A percentile compares a stretch with the other conserved stretches of the same genome.
Conservation (phyloP, 192 early-diverging fungal species). For the Coemansia sp. region DNA sequence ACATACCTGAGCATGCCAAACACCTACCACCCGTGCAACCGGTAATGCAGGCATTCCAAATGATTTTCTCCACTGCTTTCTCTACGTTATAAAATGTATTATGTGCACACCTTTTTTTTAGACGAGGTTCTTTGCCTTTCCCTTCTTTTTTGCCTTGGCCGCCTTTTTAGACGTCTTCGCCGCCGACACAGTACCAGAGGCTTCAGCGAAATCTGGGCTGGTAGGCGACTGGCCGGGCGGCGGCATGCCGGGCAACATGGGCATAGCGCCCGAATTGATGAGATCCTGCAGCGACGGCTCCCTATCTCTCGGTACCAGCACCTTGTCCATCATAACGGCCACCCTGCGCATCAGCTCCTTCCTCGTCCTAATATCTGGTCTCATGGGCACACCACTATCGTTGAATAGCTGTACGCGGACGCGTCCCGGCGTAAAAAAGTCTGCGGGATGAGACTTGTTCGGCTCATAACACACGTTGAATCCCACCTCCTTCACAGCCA, state of each 20-base stretch:
- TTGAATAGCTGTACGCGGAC: conserved; percentile 65
- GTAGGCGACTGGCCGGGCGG: conserved; percentile 7
- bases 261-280: conserved; percentile 43
- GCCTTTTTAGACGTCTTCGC: conserved; percentile 25
- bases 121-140: conserved; percentile 33
- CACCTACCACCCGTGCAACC: conserved; percentile 37
- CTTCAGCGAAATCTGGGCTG: background rate
- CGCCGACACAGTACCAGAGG: background rate
- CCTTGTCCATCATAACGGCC: conserved; percentile 19
- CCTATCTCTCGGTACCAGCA: conserved; percentile 34
- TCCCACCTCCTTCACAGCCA: conserved; percentile 60
- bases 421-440: conserved; percentile 70
- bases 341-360: conserved; percentile 44
- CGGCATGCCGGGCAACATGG: conserved; percentile 35
- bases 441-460: conserved; percentile 66
- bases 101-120: background rate
- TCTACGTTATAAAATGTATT: background rate
- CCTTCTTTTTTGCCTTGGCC: conserved; percentile 46
- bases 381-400: conserved; percentile 40
- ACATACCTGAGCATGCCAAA: conserved; percentile 34
- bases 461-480: conserved; percentile 66
- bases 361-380: conserved; percentile 54
- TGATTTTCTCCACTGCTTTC: background rate
- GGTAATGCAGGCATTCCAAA: background rate
- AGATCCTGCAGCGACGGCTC: conserved; percentile 48